Base-by-base conservation (phyloP, 306 rosid species). In the Lathyrus tuberosus region DNA sequence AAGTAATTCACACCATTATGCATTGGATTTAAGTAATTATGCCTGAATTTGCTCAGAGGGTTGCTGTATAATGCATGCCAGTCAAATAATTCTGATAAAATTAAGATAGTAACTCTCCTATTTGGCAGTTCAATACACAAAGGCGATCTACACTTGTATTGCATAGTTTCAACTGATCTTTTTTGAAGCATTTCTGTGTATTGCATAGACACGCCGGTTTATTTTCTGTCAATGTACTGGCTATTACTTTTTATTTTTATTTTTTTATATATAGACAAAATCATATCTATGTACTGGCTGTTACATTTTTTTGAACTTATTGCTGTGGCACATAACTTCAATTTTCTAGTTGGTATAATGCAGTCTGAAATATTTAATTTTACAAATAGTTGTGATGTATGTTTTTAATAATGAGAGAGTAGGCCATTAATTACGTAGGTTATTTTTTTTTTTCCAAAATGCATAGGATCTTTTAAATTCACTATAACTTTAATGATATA, bases 261-360 rank as follows among this genome's bases (percentile, higher is more conserved):
- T 33, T 33, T 33, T 33, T 33, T 33, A 5, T 6, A 33, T 33
- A 6, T 33, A 33, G 6, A 33, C 40, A 7, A 35, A 35, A 35
- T 35, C 40, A 35, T 35, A 35, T 35, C 40, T 6, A 35, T 35
- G 49, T 44, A 44, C 49, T 43, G 48, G 17, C 49, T 13, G 15
- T 44, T 44, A 44, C 49, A 44, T 44, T 35, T 35, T 35, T 42
- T 12, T 42, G 47, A 42, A 42, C n/a, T 42, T 12, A 16, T 24
- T 56, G 17, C 20, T 15, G 22, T 15, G 62, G 67, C 38, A 37
- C 41, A 33, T 12, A 49, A 43, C 65, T 26, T 62, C 10, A 52
- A 43, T 51, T 5, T 15, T 76, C 66, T 77, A 22, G 40, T 49
- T 69, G 42, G 38, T 75, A 11, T 49, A 60, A 40, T 51, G 71